Evolutionary conservation across 345 rosid genomes (phyloP).

Genomic region (Balakata baccata): DNA sequence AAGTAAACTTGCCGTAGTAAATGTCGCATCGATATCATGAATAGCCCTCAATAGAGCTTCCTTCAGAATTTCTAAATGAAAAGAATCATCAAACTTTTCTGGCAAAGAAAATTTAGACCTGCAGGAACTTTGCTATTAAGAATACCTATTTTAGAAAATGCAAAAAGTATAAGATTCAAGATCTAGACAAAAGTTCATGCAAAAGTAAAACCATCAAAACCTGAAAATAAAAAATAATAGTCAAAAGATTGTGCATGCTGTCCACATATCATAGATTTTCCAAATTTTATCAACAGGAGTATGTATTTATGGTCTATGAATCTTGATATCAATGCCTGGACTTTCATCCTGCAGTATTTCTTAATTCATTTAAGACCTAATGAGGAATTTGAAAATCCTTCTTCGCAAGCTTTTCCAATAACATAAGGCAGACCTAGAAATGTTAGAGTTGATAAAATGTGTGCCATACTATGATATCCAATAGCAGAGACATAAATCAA

Average conservation of each 20-base stretch:
- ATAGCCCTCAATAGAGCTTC: conserved; percentile 85
- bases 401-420: too few relatives aligned
- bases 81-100: conserved; percentile 51
- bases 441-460: too few relatives aligned
- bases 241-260: background rate
- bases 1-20: conserved; percentile 59
- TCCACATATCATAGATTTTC: background rate
- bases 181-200: background rate
- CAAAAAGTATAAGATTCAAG: background rate
- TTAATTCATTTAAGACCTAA: too few relatives aligned
- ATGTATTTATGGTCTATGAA: too few relatives aligned
- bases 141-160: background rate
- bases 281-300: background rate
- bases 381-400: too few relatives aligned
- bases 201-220: background rate
- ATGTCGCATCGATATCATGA: conserved; percentile 78
- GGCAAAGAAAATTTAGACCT: conserved; percentile 59
- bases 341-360: too few relatives aligned
- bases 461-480: too few relatives aligned
- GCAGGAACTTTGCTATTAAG: conserved; percentile 20
- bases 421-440: too few relatives aligned
- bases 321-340: too few relatives aligned
- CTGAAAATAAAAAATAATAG: background rate
- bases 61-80: conserved; percentile 73
- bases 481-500: too few relatives aligned